Evolutionary conservation across 345 rosid species (phyloP), one percentile per base, ranked within the genome.

Genomic region (Reutealis trisperma): DNA sequence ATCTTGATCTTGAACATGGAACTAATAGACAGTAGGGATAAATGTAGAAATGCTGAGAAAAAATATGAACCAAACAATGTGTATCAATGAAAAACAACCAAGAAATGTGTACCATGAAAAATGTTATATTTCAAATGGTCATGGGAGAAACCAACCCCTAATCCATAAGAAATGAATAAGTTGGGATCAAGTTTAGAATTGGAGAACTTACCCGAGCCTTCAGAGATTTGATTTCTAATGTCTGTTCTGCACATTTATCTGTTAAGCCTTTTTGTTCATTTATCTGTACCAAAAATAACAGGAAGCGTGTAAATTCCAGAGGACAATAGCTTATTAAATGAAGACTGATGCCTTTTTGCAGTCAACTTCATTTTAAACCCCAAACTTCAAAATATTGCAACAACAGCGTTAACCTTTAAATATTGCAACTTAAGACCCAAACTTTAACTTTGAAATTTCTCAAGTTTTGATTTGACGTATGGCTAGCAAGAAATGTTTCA

Each of bases 201-300:
- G 66, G 65, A 59, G 66, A 71, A 80, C 94, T 83, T 81, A 93
- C 99, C 83, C 80, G 76, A 77, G 77, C 61, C 81, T 88, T 83
- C 70, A 95, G 88, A 71, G 86, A 85, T 83, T 89, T 92, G 77
- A 95, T 90, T 81, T 93, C 89, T 34, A n/a, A 85, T 84, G 81
- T 80, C 78, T 92, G 94, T 76, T 86, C 84, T 70, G 89, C 84
- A 84, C 96, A 95, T 77, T 81, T 86, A n/a, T 85, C 83, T 69
- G 83, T 77, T 79, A 93, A 80, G 79, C 74, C 60, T 81, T 83
- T 89, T 77, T 90, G 89, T 83, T 92, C 92, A 79, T 84, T 88
- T 76, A 83, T 86, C 99, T 95, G 84, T 78, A 67, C 76, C 74
- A 84, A 66, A 81, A 87, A 65, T 62, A 60, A 66, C 14, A 41